Percentiles rank a stretch among this genome's conserved stretches.
These are phyloP conservation scores for Murraya koenigii DNA, from an alignment of 345 rosid species.

Conservation along the genomic window DNA sequence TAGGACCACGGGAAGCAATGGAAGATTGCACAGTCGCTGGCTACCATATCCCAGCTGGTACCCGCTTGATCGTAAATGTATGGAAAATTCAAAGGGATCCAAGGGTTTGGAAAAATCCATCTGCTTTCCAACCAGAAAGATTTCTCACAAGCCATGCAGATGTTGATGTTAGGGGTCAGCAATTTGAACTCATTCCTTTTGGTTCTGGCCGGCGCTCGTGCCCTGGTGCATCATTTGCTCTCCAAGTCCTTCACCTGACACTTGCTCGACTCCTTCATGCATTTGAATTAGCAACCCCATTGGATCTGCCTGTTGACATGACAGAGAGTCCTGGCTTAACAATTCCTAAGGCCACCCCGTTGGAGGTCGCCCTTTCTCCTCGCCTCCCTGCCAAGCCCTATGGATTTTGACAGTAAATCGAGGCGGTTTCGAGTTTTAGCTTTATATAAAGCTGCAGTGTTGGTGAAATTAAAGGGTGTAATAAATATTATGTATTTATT, in stretches of 20 bases:
- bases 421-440: background rate
- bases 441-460: background rate
- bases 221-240: constrained; percentile 41
- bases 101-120: constrained; percentile 31
- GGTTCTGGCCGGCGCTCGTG: constrained; percentile 55
- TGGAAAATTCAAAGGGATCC: constrained; percentile 59
- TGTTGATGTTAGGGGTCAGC: constrained; percentile 43
- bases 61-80: constrained; percentile 45
- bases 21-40: constrained; percentile 51
- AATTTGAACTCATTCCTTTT: constrained; percentile 46
- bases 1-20: constrained; percentile 46
- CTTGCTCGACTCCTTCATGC: constrained; percentile 46
- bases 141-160: constrained; percentile 36
- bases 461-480: background rate
- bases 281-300: constrained; percentile 30
- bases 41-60: constrained; percentile 40
- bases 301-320: constrained; percentile 31
- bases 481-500: background rate
- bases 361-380: constrained; percentile 40
- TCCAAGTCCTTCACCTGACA: constrained; percentile 35
- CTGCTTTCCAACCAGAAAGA: constrained; percentile 47
- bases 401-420: background rate
- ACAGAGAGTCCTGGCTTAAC: constrained; percentile 40
- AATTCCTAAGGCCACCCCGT: constrained; percentile 45
- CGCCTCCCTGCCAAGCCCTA: constrained; percentile 28